Conservation (phyloP, 352 stramenopile genomes). For the Globisporangium yorkense region DNA sequence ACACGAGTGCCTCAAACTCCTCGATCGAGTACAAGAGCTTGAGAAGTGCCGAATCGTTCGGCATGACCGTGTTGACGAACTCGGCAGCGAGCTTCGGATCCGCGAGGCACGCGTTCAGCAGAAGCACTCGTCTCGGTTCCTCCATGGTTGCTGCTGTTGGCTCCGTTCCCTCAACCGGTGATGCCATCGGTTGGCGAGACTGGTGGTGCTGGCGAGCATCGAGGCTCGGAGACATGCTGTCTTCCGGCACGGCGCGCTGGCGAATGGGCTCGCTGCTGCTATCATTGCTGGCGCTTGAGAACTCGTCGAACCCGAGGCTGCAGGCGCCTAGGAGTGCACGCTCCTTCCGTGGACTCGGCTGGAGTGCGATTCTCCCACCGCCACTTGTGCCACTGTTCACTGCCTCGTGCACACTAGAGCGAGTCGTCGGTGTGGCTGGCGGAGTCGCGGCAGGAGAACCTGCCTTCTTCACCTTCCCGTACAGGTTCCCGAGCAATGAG, state of each 20-base stretch:
- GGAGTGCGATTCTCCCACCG: constrained; percentile 8
- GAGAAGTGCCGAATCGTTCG: constrained; percentile 27
- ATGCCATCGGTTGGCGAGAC: background rate
- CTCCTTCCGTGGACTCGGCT: constrained; percentile 15
- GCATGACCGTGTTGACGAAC: constrained; percentile 30
- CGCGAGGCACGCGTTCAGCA: constrained; percentile 31
- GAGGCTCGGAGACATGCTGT: background rate
- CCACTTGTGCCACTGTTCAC: background rate
- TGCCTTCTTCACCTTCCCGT: constrained; percentile 11
- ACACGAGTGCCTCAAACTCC: constrained; percentile 35
- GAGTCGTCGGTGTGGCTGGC: background rate
- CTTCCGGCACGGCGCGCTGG: background rate
- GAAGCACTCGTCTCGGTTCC: constrained; percentile 1
- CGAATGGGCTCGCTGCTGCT: background rate
- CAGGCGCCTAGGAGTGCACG: background rate
- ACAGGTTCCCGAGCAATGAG: constrained; percentile 7
- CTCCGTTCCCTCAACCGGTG: background rate
- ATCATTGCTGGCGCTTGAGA: constrained; percentile 6
- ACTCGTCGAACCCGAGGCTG: constrained; percentile 26
- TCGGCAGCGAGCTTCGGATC: constrained; percentile 40
- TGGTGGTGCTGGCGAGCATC: background rate
- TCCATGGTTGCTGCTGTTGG: background rate
- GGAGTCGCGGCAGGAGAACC: constrained; percentile 2
- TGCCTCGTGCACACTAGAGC: background rate
- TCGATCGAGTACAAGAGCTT: constrained; percentile 36